phyloP scores from a whole-genome alignment of 257 asterid species.

The Fraxinus cuspidata region DNA sequence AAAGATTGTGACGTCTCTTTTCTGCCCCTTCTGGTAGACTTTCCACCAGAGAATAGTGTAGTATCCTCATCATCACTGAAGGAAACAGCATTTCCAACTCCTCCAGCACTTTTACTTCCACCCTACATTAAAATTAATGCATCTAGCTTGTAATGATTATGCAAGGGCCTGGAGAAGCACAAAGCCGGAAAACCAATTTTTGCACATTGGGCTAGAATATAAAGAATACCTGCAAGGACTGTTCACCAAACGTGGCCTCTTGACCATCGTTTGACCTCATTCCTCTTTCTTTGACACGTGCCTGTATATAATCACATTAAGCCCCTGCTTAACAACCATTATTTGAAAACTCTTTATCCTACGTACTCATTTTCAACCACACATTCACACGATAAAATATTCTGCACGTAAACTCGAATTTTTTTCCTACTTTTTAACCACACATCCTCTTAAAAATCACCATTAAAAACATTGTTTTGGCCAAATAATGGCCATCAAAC shows the following conservation, averaged over 20 bases:
- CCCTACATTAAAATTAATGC: slow-evolving; percentile 38
- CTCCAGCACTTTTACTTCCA: slow-evolving; percentile 46
- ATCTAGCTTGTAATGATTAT: background rate
- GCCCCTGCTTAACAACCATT: too few species aligned
- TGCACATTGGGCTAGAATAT: slow-evolving; percentile 19
- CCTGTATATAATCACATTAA: slow-evolving; percentile 47
- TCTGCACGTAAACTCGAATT: too few species aligned
- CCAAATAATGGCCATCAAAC: too few species aligned
- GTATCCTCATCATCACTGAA: slow-evolving; percentile 91
- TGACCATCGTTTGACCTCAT: slow-evolving; percentile 52
- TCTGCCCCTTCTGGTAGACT: slow-evolving; percentile 56
- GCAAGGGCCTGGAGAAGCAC: slow-evolving; percentile 6
- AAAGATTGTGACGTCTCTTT: slow-evolving; percentile 63
- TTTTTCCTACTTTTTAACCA: background rate
- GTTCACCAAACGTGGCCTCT: slow-evolving; percentile 58
- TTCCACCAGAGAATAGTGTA: slow-evolving; percentile 51
- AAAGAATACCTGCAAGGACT: slow-evolving; percentile 55
- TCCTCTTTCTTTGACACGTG: slow-evolving; percentile 79
- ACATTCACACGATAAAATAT: too few species aligned
- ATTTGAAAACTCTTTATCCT: too few species aligned
- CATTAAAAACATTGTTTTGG: too few species aligned
- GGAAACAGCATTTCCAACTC: slow-evolving; percentile 55
- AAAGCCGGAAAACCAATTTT: slow-evolving; percentile 20
- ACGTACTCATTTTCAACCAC: too few species aligned
- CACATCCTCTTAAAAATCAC: too few species aligned